Evolutionary conservation across 2,329 filamentous ascomycete species (phyloP), one percentile per base, ranked within the genome.

Genomic region (Karstenula rhodostoma): DNA sequence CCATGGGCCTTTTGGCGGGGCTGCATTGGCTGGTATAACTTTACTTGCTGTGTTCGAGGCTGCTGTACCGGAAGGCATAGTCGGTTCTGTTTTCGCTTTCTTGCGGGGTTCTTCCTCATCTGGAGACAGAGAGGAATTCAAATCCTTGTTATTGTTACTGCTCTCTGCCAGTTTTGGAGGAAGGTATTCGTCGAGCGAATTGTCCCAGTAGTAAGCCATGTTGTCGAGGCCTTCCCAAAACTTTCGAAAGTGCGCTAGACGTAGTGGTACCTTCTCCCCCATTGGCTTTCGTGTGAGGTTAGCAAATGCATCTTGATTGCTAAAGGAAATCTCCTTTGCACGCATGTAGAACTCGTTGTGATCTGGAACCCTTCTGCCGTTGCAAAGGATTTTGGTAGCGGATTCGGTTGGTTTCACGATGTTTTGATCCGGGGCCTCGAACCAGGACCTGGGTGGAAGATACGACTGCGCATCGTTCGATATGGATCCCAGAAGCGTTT

Each of bases 201-300:
- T 80, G 68, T 89, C 87, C 87, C 87, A 89, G 68, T 87, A 89
- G 63, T 86, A 84, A 17, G 85, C 80, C 81, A 89, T 81, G 37
- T 81, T 82, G 64, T 88, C 85, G 55, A 89, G 77, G 2, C 81
- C 83, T 54, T 82, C 80, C 83, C 84, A 89, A 73, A 89, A 89
- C 58, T 85, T 87, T 55, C 87, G 80, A 60, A 85, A 82, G 64
- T 87, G 83, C 0, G 83, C 82, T 47, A 89, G 67, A 17, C 84
- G 80, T 5, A 85, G 78, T 19, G 82, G 80, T 56, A 79, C 74
- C 15, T 79, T 79, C 4, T 81, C 81, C 29, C 81, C 77, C 25
- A 75, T 77, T 13, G 80, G 80, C 51, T 83, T 78, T 12, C 85
- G 80, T 37, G 81, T 80, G 55, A 88, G 79, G 51, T 83, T 83